Percentiles rank a stretch among this genome's conserved stretches.
Evolutionary conservation across 306 rosid species (phyloP).

Genomic region (Datisca glomerata): DNA sequence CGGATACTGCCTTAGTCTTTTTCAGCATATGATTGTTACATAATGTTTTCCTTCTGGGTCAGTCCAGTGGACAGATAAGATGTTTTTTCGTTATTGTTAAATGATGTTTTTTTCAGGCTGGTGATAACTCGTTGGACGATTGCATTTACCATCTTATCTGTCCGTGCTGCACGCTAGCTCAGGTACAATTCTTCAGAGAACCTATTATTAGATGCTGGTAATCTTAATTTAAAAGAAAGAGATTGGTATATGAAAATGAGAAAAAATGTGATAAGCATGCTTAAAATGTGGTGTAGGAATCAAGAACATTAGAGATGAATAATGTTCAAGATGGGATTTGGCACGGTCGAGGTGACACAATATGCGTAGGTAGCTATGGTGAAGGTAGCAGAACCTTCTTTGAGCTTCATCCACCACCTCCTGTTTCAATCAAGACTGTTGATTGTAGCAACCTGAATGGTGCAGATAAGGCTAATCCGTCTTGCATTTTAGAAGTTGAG

Average conservation of each 20-base stretch:
- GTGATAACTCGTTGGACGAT: constrained; percentile 37
- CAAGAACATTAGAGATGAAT: constrained; percentile 92
- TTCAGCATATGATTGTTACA: not conserved
- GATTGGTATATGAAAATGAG: not conserved
- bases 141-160: constrained; percentile 47
- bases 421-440: constrained; percentile 27
- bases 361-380: constrained; percentile 55
- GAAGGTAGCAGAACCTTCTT: constrained; percentile 42
- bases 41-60: too few relatives aligned
- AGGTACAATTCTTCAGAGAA: constrained; percentile 20
- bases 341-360: constrained; percentile 91
- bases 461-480: constrained; percentile 12
- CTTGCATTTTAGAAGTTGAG: constrained; percentile 16
- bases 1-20: not conserved
- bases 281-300: constrained; percentile 44
- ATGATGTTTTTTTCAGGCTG: constrained; percentile 40
- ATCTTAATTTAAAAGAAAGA: too few relatives aligned
- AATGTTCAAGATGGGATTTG: constrained; percentile 94
- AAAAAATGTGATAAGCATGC: constrained; percentile 5
- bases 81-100: too few relatives aligned
- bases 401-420: constrained; percentile 51
- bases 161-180: constrained; percentile 47
- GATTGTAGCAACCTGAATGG: constrained; percentile 17
- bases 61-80: too few relatives aligned
- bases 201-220: too few relatives aligned